These are phyloP conservation scores for Lipomyces sp. DNA, from an alignment of 805 yeast genomes.

Conservation along the genomic window DNA sequence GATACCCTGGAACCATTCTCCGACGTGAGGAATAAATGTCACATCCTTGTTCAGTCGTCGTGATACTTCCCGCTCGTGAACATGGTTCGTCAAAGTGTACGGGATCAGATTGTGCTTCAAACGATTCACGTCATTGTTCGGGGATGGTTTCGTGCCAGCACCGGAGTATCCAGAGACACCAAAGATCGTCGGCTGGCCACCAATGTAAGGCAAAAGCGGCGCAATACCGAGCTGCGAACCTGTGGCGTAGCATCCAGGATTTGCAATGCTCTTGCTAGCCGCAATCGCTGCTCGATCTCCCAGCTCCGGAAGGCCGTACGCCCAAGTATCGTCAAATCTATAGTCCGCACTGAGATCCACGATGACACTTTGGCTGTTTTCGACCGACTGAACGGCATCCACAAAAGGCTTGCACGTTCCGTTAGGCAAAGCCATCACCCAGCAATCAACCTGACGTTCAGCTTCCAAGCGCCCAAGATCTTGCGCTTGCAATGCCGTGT, in stretches of 20 bases:
- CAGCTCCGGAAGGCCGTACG: constrained; percentile 93
- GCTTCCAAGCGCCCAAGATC: constrained; percentile 79
- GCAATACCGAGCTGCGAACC: constrained; percentile 92
- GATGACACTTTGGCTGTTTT: constrained; percentile 68
- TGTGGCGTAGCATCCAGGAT: constrained; percentile 99
- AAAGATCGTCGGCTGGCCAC: constrained; percentile 77
- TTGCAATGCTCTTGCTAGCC: constrained; percentile 75
- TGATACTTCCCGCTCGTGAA: constrained; percentile 93
- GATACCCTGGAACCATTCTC: constrained; percentile 97
- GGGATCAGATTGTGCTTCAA: constrained; percentile 85
- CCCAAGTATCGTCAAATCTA: constrained; percentile 92
- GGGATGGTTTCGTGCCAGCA: constrained; percentile 98
- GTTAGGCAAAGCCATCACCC: constrained; percentile 99
- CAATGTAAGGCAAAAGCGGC: constrained; percentile 64
- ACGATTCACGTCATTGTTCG: constrained; percentile 79
- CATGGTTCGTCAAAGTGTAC: constrained; percentile 92
- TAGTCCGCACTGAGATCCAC: constrained; percentile 94
- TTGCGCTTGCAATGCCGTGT: constrained; percentile 82
- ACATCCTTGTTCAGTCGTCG: constrained; percentile 70
- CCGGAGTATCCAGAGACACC: constrained; percentile 99
- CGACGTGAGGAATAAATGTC: constrained; percentile 95
- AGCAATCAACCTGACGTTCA: constrained; percentile 76
- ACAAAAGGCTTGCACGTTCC: constrained; percentile 76
- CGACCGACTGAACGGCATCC: constrained; percentile 44
- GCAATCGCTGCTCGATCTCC: constrained; percentile 64